phyloP scores from a whole-genome alignment of 352 stramenopile species.

The Globisporangium abappressorium region DNA sequence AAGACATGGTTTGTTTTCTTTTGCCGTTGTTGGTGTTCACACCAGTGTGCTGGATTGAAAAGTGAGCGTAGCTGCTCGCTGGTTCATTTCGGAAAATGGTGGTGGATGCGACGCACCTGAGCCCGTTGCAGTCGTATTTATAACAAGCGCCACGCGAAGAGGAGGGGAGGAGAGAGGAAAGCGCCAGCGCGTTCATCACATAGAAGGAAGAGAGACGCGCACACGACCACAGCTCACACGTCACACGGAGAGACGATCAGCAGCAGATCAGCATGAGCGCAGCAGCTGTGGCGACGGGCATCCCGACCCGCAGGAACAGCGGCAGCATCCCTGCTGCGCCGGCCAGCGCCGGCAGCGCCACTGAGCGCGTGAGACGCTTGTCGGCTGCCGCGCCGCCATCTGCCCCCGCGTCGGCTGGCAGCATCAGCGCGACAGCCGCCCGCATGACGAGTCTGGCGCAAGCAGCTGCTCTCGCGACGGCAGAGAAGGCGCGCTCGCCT shows the following conservation, averaged over 20 bases:
- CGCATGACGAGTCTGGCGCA: conserved; percentile 18
- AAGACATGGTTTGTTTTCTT: neutral
- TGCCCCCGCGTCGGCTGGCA: conserved; percentile 4
- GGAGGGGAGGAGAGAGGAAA: neutral
- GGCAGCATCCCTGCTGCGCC: conserved; percentile 6
- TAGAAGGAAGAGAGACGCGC: neutral
- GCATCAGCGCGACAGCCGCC: conserved; percentile 2
- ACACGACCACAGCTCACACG: neutral
- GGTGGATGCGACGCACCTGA: neutral
- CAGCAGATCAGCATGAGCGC: conserved; percentile 9
- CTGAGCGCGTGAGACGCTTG: conserved; percentile 5
- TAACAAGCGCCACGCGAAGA: conserved; percentile 7
- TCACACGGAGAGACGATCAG: neutral
- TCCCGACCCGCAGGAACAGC: conserved; percentile 10
- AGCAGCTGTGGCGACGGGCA: conserved; percentile 13
- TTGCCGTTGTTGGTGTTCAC: neutral
- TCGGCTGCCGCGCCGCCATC: conserved; percentile 10
- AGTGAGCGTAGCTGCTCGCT: neutral
- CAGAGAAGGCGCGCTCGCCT: conserved; percentile 7
- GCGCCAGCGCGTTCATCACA: neutral
- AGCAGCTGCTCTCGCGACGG: conserved; percentile 15
- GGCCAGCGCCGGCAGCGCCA: neutral
- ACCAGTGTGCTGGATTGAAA: neutral
- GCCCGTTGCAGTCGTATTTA: conserved; percentile 9
- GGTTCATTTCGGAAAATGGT: conserved; percentile 10